These are phyloP conservation scores for Endoconidiophora polonica DNA, from an alignment of 2,329 filamentous ascomycete genomes.

Conservation along the genomic window DNA sequence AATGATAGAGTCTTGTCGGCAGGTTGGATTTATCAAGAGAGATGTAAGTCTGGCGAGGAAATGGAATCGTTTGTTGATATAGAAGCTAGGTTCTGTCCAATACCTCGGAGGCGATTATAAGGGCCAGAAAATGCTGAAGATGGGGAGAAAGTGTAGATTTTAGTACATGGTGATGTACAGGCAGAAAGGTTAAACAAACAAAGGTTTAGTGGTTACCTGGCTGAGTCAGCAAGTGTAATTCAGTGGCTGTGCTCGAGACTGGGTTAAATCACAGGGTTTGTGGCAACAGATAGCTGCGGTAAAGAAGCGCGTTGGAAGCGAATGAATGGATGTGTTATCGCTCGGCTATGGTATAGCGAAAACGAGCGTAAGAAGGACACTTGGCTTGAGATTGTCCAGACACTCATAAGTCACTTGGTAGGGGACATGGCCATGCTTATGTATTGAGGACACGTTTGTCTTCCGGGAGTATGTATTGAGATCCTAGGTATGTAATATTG, in stretches of 20 bases:
- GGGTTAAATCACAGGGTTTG: conserved; percentile 3
- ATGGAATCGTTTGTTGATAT: not conserved
- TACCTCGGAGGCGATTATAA: conserved; percentile 4
- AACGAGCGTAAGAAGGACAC: conserved; percentile 8
- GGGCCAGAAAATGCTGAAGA: not conserved
- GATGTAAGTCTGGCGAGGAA: not conserved
- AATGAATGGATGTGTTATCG: not conserved
- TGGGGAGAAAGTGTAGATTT: not conserved
- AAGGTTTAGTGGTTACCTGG: conserved; percentile 5
- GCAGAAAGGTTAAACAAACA: conserved; percentile 1
- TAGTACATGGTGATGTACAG: not conserved
- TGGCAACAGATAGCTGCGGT: not conserved
- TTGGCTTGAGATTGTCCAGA: conserved; percentile 10
- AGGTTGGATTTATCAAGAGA: not conserved
- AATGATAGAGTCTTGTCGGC: not conserved
- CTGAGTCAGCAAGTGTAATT: conserved; percentile 5
- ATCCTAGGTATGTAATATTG: not conserved
- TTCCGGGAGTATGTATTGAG: conserved; percentile 3
- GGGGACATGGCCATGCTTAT: conserved; percentile 12
- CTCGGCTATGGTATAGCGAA: not conserved
- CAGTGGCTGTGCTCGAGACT: conserved; percentile 2
- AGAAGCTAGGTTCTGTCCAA: conserved; percentile 1
- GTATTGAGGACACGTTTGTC: conserved; percentile 14
- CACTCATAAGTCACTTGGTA: not conserved
- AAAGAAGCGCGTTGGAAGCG: not conserved